Evolutionary conservation across 345 rosid genomes (phyloP).

Genomic region (Eucalyptus lansdowneana): DNA sequence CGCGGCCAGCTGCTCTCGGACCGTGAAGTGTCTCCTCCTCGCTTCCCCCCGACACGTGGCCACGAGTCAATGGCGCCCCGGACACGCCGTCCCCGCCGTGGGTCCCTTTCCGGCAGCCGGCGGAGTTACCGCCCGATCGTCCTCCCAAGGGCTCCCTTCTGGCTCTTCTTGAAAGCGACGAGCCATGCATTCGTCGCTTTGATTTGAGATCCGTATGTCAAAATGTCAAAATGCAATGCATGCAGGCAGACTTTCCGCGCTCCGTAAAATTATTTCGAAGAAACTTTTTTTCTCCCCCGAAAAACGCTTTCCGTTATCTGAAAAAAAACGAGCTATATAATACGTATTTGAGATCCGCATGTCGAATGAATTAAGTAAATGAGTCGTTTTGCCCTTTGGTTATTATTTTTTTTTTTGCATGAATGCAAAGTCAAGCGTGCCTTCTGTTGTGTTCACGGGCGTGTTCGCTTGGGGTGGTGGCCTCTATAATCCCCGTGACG

Average conservation of each 20-base stretch:
- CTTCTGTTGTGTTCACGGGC: background rate
- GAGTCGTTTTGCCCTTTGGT: background rate
- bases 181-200: too few relatives aligned
- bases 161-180: too few relatives aligned
- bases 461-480: background rate
- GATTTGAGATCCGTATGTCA: too few relatives aligned
- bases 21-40: background rate
- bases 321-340: background rate
- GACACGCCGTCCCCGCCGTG: background rate
- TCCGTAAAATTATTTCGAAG: too few relatives aligned
- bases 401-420: background rate
- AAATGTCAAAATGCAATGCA: too few relatives aligned
- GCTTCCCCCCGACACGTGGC: background rate
- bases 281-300: too few relatives aligned
- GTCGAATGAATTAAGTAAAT: background rate
- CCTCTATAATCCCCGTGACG: background rate
- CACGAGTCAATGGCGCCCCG: background rate
- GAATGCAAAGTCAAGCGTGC: background rate
- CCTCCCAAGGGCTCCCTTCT: too few relatives aligned
- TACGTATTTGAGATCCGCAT: background rate
- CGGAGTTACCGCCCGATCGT: background rate
- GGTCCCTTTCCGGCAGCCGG: background rate
- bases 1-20: background rate
- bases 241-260: background rate
- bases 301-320: background rate